These are phyloP conservation scores for Calonectria pseudoreteaudii DNA, from an alignment of 2,329 filamentous ascomycete species.

Conservation along the genomic window DNA sequence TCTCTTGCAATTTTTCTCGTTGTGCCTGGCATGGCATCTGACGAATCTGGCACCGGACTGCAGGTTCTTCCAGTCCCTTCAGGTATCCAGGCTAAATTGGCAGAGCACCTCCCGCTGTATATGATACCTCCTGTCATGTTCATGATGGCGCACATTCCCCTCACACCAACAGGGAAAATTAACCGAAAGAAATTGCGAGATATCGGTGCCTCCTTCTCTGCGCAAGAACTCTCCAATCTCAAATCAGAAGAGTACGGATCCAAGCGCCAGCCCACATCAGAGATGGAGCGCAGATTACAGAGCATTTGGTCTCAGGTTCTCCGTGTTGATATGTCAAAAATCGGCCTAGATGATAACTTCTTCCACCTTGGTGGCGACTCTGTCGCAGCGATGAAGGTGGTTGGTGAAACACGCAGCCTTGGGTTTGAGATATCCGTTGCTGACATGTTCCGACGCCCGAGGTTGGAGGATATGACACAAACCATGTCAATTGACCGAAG, in stretches of 20 bases:
- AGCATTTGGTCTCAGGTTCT: constrained; percentile 53
- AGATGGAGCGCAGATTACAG: constrained; percentile 41
- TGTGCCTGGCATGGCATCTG: rapidly evolving
- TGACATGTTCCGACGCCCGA: constrained; percentile 26
- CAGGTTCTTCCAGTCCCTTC: neutral
- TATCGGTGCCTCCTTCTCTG: constrained; percentile 21
- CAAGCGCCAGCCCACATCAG: constrained; percentile 20
- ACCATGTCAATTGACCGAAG: neutral
- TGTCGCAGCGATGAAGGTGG: constrained; percentile 61
- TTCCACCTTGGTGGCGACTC: constrained; percentile 64
- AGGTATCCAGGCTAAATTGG: neutral
- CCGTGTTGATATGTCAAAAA: constrained; percentile 44
- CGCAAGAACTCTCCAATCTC: constrained; percentile 53
- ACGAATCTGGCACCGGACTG: neutral
- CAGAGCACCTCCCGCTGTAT: constrained; percentile 27
- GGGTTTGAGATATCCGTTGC: constrained; percentile 20
- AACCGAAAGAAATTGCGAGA: constrained; percentile 25
- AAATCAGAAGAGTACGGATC: neutral
- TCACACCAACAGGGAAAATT: constrained; percentile 27
- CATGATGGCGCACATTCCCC: constrained; percentile 20
- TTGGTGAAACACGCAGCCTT: constrained; percentile 16
- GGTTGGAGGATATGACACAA: neutral
- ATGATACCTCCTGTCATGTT: constrained; percentile 36
- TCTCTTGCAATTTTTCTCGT: neutral
- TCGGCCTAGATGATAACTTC: constrained; percentile 59